Evolutionary conservation across 345 rosid species (phyloP), one percentile per base, ranked within the genome.

Genomic region (Populus simonii): DNA sequence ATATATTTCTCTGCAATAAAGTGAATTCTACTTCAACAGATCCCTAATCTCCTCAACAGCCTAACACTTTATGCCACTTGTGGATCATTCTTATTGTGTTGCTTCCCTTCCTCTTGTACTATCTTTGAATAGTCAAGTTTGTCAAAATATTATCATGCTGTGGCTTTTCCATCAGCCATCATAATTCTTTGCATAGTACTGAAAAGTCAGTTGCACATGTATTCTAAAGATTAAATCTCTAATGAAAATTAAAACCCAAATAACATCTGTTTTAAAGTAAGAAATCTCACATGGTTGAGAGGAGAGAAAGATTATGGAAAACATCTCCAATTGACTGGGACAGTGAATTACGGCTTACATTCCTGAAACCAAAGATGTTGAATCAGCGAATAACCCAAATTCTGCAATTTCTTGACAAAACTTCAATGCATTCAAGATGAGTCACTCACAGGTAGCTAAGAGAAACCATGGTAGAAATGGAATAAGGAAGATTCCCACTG

Each of bases 401-500:
- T 69, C 35, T 53, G 45, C 15, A 65, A 61, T 53, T 25, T 62
- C 59, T 38, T 41, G 45, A 47, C 18, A 74, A 74, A 79, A 66
- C 4, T 39, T 38, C 79, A 80, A 29, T 73, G 69, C 79, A 79
- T 80, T 80, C 31, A 36, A 80, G 72, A 79, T 41, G 83, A 59
- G 55, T n/a, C 69, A 88, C 99, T 87, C 81, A 96, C 99, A 96
- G 75, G 82, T 85, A 89, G 45, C 88, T 82, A 69, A 96, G 94
- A 75, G 93, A 86, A 78, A 74, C 76, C 97, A 91, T 96, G 72
- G 47, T 85, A 77, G 93, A 87, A 81, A 96, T 62, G 76, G 99
- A 96, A 82, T 91, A 96, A 4, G 99, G 99, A 85, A 94, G 94
- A 86, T 88, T 90, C 75, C 97, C 98, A 61, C 83, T 92, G 8